These are phyloP conservation scores for Colletotrichum sp. DNA, from an alignment of 2,329 filamentous ascomycete species.

Conservation along the genomic window DNA sequence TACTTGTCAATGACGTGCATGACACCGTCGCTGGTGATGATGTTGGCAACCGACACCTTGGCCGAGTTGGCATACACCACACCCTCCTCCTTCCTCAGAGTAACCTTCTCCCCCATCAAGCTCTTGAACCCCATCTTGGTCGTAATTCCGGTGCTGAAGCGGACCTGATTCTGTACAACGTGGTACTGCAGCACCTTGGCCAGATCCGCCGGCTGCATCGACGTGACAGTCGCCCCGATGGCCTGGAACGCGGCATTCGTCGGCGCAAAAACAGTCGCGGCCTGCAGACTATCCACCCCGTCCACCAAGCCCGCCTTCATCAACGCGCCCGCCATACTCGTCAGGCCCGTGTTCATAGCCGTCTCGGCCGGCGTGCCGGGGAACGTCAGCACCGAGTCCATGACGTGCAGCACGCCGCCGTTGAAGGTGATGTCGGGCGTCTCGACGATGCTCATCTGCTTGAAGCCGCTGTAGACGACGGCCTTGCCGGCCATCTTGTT, in stretches of 20 bases:
- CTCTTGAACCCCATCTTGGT: conserved; percentile 28
- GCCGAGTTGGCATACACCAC: conserved; percentile 57
- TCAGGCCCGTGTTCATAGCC: conserved; percentile 56
- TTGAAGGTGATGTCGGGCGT: conserved; percentile 50
- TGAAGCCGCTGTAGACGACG: conserved; percentile 39
- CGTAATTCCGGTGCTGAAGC: conserved; percentile 14
- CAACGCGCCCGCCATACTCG: conserved; percentile 33
- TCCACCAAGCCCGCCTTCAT: conserved; percentile 47
- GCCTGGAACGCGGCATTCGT: conserved; percentile 62
- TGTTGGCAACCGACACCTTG: conserved; percentile 53
- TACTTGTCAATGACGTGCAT: conserved; percentile 64
- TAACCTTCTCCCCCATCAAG: conserved; percentile 38
- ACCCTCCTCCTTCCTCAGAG: conserved; percentile 42
- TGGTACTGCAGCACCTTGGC: conserved; percentile 66
- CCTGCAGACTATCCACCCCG: conserved; percentile 34
- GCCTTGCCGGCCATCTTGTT: conserved; percentile 48
- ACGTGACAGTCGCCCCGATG: conserved; percentile 56
- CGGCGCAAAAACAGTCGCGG: conserved; percentile 66
- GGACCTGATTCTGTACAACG: conserved; percentile 58
- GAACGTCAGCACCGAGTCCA: conserved; percentile 56
- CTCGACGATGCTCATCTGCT: conserved; percentile 38
- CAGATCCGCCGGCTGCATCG: conserved; percentile 53
- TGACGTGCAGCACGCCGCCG: conserved; percentile 56
- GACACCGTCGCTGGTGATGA: conserved; percentile 62
- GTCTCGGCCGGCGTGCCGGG: conserved; percentile 47